phyloP scores from a whole-genome alignment of 495 filamentous ascomycete species.

The Talaromyces ruber region DNA sequence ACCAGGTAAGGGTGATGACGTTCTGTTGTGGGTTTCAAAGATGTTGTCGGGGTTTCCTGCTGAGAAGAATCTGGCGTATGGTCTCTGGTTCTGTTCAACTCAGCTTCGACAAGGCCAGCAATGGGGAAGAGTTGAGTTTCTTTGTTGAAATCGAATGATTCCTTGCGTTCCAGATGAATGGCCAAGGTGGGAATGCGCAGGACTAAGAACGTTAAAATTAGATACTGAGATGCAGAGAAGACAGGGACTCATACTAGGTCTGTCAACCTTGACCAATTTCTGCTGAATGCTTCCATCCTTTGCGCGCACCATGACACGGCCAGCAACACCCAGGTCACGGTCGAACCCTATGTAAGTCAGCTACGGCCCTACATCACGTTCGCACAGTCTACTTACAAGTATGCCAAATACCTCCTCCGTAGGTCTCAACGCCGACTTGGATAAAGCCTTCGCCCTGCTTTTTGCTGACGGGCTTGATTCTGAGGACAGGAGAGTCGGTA shows the following conservation, averaged over 20 bases:
- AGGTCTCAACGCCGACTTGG: slow-evolving; percentile 93
- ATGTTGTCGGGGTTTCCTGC: slow-evolving; percentile 50
- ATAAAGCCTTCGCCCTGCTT: slow-evolving; percentile 80
- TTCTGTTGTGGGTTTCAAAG: slow-evolving; percentile 67
- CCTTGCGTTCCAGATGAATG: slow-evolving; percentile 82
- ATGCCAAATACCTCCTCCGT: slow-evolving; percentile 77
- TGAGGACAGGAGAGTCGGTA: slow-evolving; percentile 86
- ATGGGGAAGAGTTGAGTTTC: slow-evolving; percentile 94
- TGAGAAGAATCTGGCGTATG: slow-evolving; percentile 29
- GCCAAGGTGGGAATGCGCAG: slow-evolving; percentile 86
- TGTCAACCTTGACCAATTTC: slow-evolving; percentile 83
- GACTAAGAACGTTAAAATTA: slow-evolving; percentile 32
- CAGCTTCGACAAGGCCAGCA: slow-evolving; percentile 73
- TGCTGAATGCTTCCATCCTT: slow-evolving; percentile 67
- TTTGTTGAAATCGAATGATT: slow-evolving; percentile 88
- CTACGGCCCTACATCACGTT: not conserved
- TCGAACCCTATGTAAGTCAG: slow-evolving; percentile 65
- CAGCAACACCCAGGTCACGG: slow-evolving; percentile 85
- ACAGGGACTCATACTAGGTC: slow-evolving; percentile 50
- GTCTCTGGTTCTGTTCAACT: slow-evolving; percentile 63
- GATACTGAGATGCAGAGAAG: not conserved
- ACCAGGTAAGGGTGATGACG: slow-evolving; percentile 86
- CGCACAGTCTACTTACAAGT: slow-evolving; percentile 33
- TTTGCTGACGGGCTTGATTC: slow-evolving; percentile 90
- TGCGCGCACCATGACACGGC: slow-evolving; percentile 73